Base-by-base conservation (phyloP, 768 basidiomycete species). In the Strobilomyces dryophilus region DNA sequence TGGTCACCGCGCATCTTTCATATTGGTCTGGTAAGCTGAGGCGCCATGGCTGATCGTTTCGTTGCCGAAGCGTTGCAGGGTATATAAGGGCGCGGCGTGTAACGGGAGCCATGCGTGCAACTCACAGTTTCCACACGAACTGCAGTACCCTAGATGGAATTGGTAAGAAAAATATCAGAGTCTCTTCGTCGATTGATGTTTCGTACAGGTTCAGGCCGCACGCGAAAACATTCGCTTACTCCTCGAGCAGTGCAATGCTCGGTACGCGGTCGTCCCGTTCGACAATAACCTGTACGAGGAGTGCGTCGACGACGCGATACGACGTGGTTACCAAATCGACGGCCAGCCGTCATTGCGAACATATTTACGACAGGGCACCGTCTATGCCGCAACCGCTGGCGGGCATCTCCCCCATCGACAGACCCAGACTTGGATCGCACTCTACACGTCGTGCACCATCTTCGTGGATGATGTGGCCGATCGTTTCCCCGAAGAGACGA, bases 371-470 rank as follows among this genome's bases (percentile, higher is more conserved):
- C 53, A 61, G 5, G 74, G 72, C 1, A 67, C 68, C 32, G 40
- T 58, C 26, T 71, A 58, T 24, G 61, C 52, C 6, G 54, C 56
- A 14, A 63, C 53, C 3, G 62, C 66, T 2, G 71, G 70, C 32
- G 56, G 51, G 0, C 74, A 74, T 50, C 57, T 76, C 11, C 47
- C 46, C 2, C 27, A 49, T 8, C 55, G 51, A 21, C 35, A 43
- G 6, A 54, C 52, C 1, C 63, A 54, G 29, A 58, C 45, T 55
- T 70, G 31, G 67, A 72, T 77, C 27, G 68, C 74, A 7, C 61
- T 77, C 8, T 77, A 66, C 53, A 75, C 74, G 1, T 66, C 74
- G 1, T 73, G 67, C 44, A 47, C 62, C 18, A 67, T 69, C 47
- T 71, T 61, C 32, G 51, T 71, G 21, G 77, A 79, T 54, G 75